Base-by-base conservation (phyloP, 345 rosid species). In the Linum usitatissimum region DNA sequence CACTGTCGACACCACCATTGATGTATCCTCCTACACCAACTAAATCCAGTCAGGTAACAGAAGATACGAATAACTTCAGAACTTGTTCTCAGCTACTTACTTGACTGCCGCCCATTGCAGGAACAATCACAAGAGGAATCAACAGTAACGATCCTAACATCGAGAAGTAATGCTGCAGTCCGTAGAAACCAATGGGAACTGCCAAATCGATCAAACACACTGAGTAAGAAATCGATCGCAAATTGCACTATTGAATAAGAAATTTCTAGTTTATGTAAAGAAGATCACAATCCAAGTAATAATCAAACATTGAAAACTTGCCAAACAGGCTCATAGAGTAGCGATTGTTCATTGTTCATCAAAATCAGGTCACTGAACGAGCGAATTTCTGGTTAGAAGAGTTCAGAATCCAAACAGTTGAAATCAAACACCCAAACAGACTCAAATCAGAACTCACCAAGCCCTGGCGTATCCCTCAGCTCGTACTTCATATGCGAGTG, bases 91-190 rank as follows among this genome's bases (percentile, higher is more conserved):
- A 72, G 68, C 28, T 54, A 80, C 97, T 84, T 82, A 93, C 99
- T 20, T 84, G 82, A 57, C 78, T 72, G 65, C 97, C 99, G 75
- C 99, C 97, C 99, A 93, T 93, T 54, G 99, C 96, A 59, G 99
- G 99, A 81, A 87, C 97, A 42, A 93, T 80, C 73, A 93, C 91
- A 0, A 86, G 86, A 17, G 99, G 99, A 79, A 87, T 82, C 66
- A 92, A 85, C 77, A 92, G 74, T 77, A 92, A 65, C 8, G 98
- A 92, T 21, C 98, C 98, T 77, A 84, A 71, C 73, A 92, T 81
- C 0, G 98, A 92, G 62, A 92, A 86, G 71, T 79, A 92, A 73
- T 92, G 98, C 80, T 92, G 98, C 76, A 92, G 77, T 34, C 97
- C 98, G 69, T 89, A 89, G 60, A 92, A 83, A 64, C 96, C 90